These are phyloP conservation scores for Pythium aristosporum DNA, from an alignment of 352 stramenopile genomes.

Conservation along the genomic window DNA sequence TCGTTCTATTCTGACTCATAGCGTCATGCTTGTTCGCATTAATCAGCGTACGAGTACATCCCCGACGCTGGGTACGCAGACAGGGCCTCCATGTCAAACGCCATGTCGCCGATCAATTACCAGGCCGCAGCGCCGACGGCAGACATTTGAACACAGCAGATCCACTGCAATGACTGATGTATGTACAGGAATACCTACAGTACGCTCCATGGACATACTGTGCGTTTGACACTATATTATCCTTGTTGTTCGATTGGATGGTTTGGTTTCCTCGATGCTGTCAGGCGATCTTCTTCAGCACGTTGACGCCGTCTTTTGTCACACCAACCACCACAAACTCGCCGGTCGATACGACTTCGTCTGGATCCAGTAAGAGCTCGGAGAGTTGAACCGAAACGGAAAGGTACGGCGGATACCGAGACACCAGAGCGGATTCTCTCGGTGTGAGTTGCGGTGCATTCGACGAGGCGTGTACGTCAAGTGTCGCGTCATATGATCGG, in stretches of 20 bases:
- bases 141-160: conserved; percentile 41
- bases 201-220: conserved; percentile 4
- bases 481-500: conserved; percentile 38
- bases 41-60: conserved; percentile 81
- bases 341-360: conserved; percentile 32
- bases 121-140: conserved; percentile 55
- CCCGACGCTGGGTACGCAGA: conserved; percentile 55
- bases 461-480: conserved; percentile 43
- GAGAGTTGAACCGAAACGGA: conserved; percentile 52
- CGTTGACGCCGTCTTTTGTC: conserved; percentile 45
- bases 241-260: neutral
- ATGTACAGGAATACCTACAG: conserved; percentile 7
- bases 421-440: conserved; percentile 46
- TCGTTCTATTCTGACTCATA: neutral
- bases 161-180: neutral
- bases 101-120: conserved; percentile 57
- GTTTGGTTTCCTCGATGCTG: neutral
- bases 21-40: neutral
- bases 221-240: conserved; percentile 2
- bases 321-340: conserved; percentile 47
- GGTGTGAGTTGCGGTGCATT: conserved; percentile 41
- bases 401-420: conserved; percentile 43
- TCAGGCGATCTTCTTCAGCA: conserved; percentile 58
- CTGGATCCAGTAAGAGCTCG: conserved; percentile 34
- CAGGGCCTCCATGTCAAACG: conserved; percentile 39